These are phyloP conservation scores for Boletus rex-veris DNA, from an alignment of 768 basidiomycete genomes.

Conservation along the genomic window DNA sequence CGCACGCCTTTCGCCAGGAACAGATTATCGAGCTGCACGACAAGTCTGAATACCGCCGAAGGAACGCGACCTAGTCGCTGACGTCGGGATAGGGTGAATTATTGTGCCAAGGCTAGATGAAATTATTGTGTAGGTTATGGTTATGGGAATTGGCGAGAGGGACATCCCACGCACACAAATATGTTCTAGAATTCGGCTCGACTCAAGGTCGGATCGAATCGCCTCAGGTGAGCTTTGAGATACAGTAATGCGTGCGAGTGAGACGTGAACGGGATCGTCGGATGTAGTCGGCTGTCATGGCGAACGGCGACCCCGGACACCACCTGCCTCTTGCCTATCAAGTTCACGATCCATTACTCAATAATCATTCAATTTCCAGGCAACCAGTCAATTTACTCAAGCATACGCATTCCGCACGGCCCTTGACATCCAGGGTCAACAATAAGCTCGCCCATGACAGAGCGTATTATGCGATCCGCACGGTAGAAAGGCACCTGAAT, in stretches of 20 bases:
- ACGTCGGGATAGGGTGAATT: slow-evolving; percentile 3
- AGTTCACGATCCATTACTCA: neutral
- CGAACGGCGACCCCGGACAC: slow-evolving; percentile 23
- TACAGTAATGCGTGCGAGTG: slow-evolving; percentile 9
- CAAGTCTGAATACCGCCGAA: slow-evolving; percentile 11
- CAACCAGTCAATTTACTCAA: neutral
- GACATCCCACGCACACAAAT: slow-evolving; percentile 12
- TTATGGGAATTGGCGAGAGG: slow-evolving; percentile 3
- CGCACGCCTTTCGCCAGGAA: neutral
- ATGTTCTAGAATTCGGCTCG: neutral
- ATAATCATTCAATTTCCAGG: neutral
- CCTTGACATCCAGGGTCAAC: slow-evolving; percentile 2
- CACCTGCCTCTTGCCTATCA: neutral
- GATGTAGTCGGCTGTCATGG: neutral
- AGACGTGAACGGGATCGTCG: slow-evolving; percentile 4
- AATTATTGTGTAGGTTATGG: slow-evolving; percentile 3
- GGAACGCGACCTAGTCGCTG: slow-evolving; percentile 1
- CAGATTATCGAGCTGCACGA: neutral
- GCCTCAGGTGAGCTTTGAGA: slow-evolving; percentile 23
- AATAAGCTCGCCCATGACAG: neutral
- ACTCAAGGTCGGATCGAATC: slow-evolving; percentile 4
- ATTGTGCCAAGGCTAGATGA: slow-evolving; percentile 1
- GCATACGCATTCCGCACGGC: neutral
- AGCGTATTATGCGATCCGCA: neutral
- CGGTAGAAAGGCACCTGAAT: neutral